Evolutionary conservation across 257 asterid species (phyloP).

Genomic region (Solanum lycopersicoides): DNA sequence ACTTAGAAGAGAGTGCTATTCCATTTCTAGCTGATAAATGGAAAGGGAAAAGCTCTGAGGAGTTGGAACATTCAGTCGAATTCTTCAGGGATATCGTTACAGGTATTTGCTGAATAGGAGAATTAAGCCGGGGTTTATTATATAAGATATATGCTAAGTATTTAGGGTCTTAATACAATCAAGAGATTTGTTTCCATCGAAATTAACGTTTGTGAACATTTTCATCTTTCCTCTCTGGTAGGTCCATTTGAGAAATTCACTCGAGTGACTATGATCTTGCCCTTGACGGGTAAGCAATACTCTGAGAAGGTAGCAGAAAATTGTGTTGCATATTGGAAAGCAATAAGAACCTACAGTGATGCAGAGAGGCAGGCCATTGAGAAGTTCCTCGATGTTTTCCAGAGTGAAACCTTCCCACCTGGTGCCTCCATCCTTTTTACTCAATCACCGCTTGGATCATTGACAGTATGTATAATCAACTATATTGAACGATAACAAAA

Average conservation of each 20-base stretch:
- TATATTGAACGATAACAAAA: not conserved
- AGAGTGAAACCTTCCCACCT: slow-evolving; percentile 50
- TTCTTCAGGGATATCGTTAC: slow-evolving; percentile 61
- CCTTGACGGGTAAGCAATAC: slow-evolving; percentile 79
- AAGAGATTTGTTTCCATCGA: not conserved
- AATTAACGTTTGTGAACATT: not conserved
- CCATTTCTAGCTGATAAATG: slow-evolving; percentile 59
- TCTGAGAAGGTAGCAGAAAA: slow-evolving; percentile 84
- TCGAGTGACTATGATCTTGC: slow-evolving; percentile 62
- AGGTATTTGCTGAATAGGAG: slow-evolving; percentile 20
- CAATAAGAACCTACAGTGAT: slow-evolving; percentile 40
- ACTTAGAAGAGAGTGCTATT: slow-evolving; percentile 51
- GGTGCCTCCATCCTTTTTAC: slow-evolving; percentile 83
- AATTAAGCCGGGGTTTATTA: not conserved
- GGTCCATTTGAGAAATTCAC: slow-evolving; percentile 80
- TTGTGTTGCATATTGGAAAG: slow-evolving; percentile 68
- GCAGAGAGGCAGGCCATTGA: slow-evolving; percentile 56
- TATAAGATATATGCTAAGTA: not conserved
- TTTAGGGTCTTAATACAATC: not conserved
- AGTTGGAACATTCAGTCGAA: slow-evolving; percentile 49
- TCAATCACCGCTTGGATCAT: slow-evolving; percentile 61
- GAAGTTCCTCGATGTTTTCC: slow-evolving; percentile 43
- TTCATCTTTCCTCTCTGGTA: not conserved
- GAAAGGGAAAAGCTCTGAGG: slow-evolving; percentile 62
- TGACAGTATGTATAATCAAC: slow-evolving; percentile 31